Evolutionary conservation across 2,329 filamentous ascomycete species (phyloP).

Genomic region (Fusarium beomiforme): DNA sequence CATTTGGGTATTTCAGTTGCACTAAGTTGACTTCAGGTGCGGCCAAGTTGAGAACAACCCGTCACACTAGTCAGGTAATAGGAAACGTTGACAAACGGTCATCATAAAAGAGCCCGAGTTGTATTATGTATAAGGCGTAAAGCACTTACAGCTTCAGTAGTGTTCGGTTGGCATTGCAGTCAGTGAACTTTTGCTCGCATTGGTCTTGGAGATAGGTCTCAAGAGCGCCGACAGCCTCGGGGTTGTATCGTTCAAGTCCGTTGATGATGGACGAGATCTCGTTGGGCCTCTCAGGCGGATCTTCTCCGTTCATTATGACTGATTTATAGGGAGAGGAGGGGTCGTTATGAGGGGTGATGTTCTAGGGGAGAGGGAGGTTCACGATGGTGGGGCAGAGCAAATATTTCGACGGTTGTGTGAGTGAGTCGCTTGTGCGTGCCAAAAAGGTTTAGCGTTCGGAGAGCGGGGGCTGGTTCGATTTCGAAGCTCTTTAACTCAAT

Average conservation of each 20-base stretch:
- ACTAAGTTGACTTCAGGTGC: constrained; percentile 78
- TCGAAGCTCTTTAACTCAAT: constrained; percentile 23
- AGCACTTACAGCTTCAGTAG: constrained; percentile 94
- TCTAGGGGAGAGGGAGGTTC: constrained; percentile 45
- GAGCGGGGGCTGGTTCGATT: constrained; percentile 40
- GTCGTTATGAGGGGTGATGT: constrained; percentile 42
- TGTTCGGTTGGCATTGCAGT: constrained; percentile 96
- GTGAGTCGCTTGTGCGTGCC: constrained; percentile 51
- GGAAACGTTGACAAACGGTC: constrained; percentile 84
- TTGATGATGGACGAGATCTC: constrained; percentile 94
- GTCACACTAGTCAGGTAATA: constrained; percentile 87
- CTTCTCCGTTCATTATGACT: constrained; percentile 76
- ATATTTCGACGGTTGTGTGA: constrained; percentile 56
- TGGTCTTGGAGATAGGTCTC: constrained; percentile 95
- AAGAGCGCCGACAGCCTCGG: constrained; percentile 91
- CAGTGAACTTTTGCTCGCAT: constrained; percentile 93
- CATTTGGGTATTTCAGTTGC: constrained; percentile 69
- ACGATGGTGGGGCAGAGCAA: constrained; percentile 55
- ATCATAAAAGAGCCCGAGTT: constrained; percentile 69
- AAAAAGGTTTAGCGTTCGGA: constrained; percentile 48
- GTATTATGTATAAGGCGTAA: constrained; percentile 18
- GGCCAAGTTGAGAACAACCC: constrained; percentile 53
- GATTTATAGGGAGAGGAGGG: constrained; percentile 39
- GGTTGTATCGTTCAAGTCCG: constrained; percentile 98
- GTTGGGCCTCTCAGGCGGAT: constrained; percentile 89